These are phyloP conservation scores for Senna tora DNA, from an alignment of 306 rosid species.

Conservation along the genomic window DNA sequence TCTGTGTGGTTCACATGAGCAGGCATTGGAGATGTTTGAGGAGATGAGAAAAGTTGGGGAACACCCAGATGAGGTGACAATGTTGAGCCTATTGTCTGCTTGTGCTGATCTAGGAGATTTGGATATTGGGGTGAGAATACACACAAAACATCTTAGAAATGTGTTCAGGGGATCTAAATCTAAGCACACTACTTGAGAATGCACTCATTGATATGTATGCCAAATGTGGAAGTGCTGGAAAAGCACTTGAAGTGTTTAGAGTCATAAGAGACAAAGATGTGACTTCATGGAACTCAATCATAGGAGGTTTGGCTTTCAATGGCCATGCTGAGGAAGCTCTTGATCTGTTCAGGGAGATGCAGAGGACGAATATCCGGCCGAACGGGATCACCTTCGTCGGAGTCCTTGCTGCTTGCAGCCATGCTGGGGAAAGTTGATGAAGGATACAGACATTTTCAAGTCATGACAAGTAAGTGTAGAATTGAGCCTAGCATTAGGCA, in stretches of 20 bases:
- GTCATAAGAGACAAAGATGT: constrained; percentile 63
- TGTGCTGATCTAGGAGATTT: constrained; percentile 74
- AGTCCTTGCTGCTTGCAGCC: constrained; percentile 88
- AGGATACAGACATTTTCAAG: constrained; percentile 64
- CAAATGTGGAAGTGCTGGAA: constrained; percentile 71
- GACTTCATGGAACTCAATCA: constrained; percentile 74
- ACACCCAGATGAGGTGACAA: constrained; percentile 71
- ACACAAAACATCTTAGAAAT: constrained; percentile 51
- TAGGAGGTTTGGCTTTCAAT: constrained; percentile 77
- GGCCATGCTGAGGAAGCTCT: constrained; percentile 73
- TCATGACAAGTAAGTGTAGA: constrained; percentile 54
- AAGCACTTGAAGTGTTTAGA: constrained; percentile 63
- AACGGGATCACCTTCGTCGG: constrained; percentile 74
- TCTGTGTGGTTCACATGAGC: constrained; percentile 38
- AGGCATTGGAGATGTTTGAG: constrained; percentile 73
- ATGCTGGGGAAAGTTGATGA: constrained; percentile 82
- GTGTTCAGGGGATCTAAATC: constrained; percentile 47
- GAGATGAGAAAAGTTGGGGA: constrained; percentile 65
- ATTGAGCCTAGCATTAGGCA: constrained; percentile 71
- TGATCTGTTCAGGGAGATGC: constrained; percentile 63
- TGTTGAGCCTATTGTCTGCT: constrained; percentile 76
- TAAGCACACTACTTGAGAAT: constrained; percentile 64
- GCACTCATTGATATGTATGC: constrained; percentile 82
- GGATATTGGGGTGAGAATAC: constrained; percentile 62
- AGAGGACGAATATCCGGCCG: constrained; percentile 55